Base-by-base conservation (phyloP, 164 flowering plant genomes). In the Berberis thunbergii region DNA sequence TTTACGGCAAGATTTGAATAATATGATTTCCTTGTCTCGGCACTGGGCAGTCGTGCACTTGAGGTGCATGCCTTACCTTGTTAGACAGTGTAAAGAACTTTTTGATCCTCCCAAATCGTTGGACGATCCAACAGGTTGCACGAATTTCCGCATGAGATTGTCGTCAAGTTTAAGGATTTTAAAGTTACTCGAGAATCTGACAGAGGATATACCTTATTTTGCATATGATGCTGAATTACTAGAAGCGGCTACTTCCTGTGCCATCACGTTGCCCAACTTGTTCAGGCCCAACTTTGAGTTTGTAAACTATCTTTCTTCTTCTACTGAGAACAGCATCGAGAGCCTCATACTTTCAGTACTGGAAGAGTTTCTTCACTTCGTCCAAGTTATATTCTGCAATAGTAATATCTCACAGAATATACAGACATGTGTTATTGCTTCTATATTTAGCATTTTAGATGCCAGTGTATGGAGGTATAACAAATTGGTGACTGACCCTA, bases 311-410 rank as follows among this genome's bases (percentile, higher is more conserved):
- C 67, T 64, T 52, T 71, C 74, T 67, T 65, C 72, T 59, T 64
- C 70, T 48, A 68, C 64, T 60, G 99, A 94, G 63, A 81, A 77
- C 74, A 78, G 79, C 54, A 67, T 68, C 74, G 99, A 91, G 72
- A 78, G 70, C 66, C 76, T 80, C 49, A 64, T 77, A n/a, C 66
- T 89, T 48, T 65, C 65, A 54, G 57, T 87, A 38, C 56, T 91
- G 83, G 97, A 90, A 73, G 96, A 84, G 67, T 94, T 88, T 75
- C 82, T 94, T 77, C 81, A 74, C 59, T 78, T 86, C 67, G 80
- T 81, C 52, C 86, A 77, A 65, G 69, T 67, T 71, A 72, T 84
- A 53, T 83, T 81, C 73, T 71, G 84, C 70, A 81, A 77, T 66
- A 76, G 76, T 63, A 69, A 67, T 61, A 68, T 84, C 61, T 82